Conservation (phyloP, 2,329 filamentous ascomycete species). For the Mycocentrospora acerina region DNA sequence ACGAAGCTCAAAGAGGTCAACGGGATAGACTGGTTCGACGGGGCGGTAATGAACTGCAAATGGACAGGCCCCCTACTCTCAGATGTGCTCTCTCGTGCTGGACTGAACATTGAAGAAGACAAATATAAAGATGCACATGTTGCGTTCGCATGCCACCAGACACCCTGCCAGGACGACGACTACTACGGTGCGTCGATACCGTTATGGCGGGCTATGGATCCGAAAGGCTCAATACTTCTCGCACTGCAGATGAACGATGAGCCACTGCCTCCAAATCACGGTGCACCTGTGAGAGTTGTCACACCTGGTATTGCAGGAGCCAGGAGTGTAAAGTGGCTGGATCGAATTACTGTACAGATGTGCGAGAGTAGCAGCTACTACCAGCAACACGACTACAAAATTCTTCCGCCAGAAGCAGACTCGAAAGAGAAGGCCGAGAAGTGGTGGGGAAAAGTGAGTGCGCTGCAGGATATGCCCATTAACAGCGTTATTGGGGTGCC, state of each 20-base stretch:
- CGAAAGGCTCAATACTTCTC: slow-evolving; percentile 20
- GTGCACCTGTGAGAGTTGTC: slow-evolving; percentile 55
- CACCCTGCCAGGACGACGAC: slow-evolving; percentile 56
- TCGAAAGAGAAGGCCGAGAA: slow-evolving; percentile 52
- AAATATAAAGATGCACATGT: slow-evolving; percentile 49
- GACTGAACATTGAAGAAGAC: slow-evolving; percentile 38
- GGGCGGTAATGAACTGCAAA: slow-evolving; percentile 61
- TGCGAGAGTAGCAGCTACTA: slow-evolving; percentile 58
- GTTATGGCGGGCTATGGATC: slow-evolving; percentile 25
- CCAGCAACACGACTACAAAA: slow-evolving; percentile 61
- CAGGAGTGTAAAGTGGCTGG: slow-evolving; percentile 59
- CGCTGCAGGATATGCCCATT: slow-evolving; percentile 58
- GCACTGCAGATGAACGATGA: slow-evolving; percentile 52
- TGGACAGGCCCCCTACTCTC: slow-evolving; percentile 55
- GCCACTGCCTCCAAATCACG: slow-evolving; percentile 51
- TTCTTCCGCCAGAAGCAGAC: slow-evolving; percentile 55
- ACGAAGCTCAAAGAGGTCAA: slow-evolving; percentile 60
- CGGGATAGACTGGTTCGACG: slow-evolving; percentile 63
- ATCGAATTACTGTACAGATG: slow-evolving; percentile 54
- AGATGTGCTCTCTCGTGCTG: slow-evolving; percentile 54
- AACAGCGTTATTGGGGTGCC: slow-evolving; percentile 58
- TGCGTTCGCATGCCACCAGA: slow-evolving; percentile 57
- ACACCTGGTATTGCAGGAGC: slow-evolving; percentile 57
- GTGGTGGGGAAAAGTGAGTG: slow-evolving; percentile 54
- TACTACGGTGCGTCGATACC: slow-evolving; percentile 61